A percentile compares a stretch with the other conserved stretches of the same genome.
These are phyloP conservation scores for Erythrophleum fordii DNA, from an alignment of 306 rosid species.

Conservation along the genomic window DNA sequence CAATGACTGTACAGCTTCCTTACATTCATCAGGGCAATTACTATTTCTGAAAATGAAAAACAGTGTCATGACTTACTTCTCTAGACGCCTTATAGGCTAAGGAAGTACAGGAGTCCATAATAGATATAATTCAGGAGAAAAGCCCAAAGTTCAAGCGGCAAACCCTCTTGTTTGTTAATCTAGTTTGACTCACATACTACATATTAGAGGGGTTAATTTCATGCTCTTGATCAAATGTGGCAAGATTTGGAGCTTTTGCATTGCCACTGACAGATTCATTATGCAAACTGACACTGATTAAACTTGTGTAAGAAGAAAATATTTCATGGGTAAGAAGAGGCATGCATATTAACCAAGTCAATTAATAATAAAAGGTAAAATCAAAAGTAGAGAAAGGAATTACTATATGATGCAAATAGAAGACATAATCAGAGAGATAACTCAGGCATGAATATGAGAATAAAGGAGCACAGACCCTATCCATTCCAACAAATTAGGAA, in stretches of 20 bases:
- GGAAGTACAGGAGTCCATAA: constrained; percentile 7
- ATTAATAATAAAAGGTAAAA: no score
- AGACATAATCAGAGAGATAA: no score
- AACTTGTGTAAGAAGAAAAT: not conserved
- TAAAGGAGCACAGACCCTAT: no score
- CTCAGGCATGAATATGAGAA: no score
- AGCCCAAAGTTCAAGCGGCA: not conserved
- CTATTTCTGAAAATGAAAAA: constrained; percentile 39
- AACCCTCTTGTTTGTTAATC: not conserved
- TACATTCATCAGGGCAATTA: constrained; percentile 79
- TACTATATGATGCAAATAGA: no score
- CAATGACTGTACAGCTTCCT: constrained; percentile 73
- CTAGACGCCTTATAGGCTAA: constrained; percentile 51
- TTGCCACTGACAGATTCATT: not conserved
- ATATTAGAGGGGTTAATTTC: not conserved
- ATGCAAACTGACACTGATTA: not conserved
- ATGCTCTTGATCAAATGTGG: not conserved
- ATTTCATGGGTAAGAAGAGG: not conserved
- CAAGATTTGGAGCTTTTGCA: not conserved
- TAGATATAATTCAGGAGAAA: not conserved
- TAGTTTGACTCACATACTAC: not conserved
- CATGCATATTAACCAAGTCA: not conserved
- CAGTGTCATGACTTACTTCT: not conserved
- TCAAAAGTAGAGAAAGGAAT: no score
- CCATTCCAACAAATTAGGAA: not conserved